These are phyloP conservation scores for Phytopythium helicoides DNA, from an alignment of 352 stramenopile genomes.

Conservation along the genomic window DNA sequence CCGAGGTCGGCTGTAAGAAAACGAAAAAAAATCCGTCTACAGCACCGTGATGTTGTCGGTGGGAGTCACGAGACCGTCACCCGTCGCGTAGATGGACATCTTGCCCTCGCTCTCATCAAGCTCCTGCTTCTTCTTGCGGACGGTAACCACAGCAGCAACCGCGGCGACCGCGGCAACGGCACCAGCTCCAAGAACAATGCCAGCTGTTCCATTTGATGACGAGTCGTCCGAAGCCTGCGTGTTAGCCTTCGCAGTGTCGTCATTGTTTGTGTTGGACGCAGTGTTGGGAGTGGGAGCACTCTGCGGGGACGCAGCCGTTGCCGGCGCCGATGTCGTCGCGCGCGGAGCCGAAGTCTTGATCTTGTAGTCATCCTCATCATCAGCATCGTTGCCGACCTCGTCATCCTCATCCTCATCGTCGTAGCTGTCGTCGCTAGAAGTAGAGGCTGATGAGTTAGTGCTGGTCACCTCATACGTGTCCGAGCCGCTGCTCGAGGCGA, in stretches of 20 bases:
- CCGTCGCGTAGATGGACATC: conserved; percentile 17
- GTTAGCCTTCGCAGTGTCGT: conserved; percentile 8
- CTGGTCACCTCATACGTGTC: neutral
- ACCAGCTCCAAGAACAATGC: conserved; percentile 12
- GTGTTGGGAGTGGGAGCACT: neutral
- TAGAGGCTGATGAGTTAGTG: conserved; percentile 8
- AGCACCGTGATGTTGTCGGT: conserved; percentile 35
- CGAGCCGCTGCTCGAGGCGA: conserved; percentile 6
- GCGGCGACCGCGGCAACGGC: conserved; percentile 25
- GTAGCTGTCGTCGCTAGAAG: conserved; percentile 5
- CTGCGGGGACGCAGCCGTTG: conserved; percentile 6
- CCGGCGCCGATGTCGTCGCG: conserved; percentile 10
- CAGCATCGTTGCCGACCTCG: conserved; percentile 11
- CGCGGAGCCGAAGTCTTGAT: neutral
- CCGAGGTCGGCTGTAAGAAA: too few relatives aligned
- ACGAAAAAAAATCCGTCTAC: too few relatives aligned
- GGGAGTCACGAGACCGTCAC: conserved; percentile 32
- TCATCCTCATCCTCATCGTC: conserved; percentile 8
- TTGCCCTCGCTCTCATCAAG: conserved; percentile 31
- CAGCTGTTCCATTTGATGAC: conserved; percentile 11
- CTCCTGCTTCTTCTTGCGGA: conserved; percentile 56
- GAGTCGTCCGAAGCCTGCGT: conserved; percentile 9
- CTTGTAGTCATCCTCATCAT: conserved; percentile 10
- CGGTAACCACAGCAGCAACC: conserved; percentile 36
- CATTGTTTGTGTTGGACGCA: conserved; percentile 6